Percentiles rank a stretch among this genome's conserved stretches.
These are phyloP conservation scores for Saccharomycopsis schoenii DNA, from an alignment of 805 yeast genomes.

Conservation along the genomic window DNA sequence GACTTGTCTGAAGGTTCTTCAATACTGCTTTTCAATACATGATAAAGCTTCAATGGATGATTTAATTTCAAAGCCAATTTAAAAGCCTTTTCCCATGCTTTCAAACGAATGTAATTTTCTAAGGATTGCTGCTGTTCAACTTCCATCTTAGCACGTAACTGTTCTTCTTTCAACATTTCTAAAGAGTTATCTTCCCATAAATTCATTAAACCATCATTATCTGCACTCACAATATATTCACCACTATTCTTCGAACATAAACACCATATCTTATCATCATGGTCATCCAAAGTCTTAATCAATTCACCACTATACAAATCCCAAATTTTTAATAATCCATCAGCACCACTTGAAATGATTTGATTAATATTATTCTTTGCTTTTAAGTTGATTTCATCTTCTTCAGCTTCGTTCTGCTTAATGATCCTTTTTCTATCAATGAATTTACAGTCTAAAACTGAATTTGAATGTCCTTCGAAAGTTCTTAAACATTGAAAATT, in stretches of 20 bases:
- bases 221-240: slow-evolving; percentile 68
- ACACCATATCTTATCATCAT: slow-evolving; percentile 93
- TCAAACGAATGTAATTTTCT: slow-evolving; percentile 57
- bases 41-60: slow-evolving; percentile 82
- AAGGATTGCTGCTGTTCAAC: slow-evolving; percentile 87
- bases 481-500: slow-evolving; percentile 72
- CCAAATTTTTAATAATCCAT: slow-evolving; percentile 91
- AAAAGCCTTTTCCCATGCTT: slow-evolving; percentile 86
- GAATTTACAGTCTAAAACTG: slow-evolving; percentile 76
- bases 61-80: slow-evolving; percentile 74
- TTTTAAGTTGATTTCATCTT: slow-evolving; percentile 1
- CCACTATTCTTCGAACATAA: slow-evolving; percentile 51
- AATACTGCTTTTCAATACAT: slow-evolving; percentile 46
- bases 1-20: slow-evolving; percentile 32
- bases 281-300: slow-evolving; percentile 77
- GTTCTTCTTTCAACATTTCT: slow-evolving; percentile 34
- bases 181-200: slow-evolving; percentile 86
- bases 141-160: slow-evolving; percentile 40
- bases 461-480: slow-evolving; percentile 89
- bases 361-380: slow-evolving; percentile 9
- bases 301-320: slow-evolving; percentile 69
- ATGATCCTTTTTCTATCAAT: slow-evolving; percentile 58
- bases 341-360: slow-evolving; percentile 68
- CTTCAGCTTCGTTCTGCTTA: slow-evolving; percentile 23
- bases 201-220: slow-evolving; percentile 88